These are phyloP conservation scores for Tephrocybe rancida DNA, from an alignment of 768 basidiomycete species.

Conservation along the genomic window DNA sequence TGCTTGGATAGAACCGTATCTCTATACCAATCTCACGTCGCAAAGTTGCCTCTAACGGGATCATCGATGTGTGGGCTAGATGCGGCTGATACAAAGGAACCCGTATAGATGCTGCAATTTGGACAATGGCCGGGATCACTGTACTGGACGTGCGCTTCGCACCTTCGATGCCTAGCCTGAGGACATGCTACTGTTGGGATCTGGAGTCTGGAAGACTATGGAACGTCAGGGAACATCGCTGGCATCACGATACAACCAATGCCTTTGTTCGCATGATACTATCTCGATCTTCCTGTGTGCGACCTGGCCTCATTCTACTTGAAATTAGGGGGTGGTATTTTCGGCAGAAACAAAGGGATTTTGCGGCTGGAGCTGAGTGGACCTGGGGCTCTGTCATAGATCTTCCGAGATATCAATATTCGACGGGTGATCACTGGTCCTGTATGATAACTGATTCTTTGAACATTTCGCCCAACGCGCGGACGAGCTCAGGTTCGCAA, in stretches of 20 bases:
- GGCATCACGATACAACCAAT: neutral
- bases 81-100: too few relatives aligned
- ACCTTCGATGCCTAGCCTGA: neutral
- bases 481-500: neutral
- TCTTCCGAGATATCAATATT: neutral
- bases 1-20: neutral
- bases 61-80: too few relatives aligned
- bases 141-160: neutral
- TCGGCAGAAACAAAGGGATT: neutral
- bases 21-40: too few relatives aligned
- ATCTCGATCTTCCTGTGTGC: neutral
- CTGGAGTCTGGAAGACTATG: neutral
- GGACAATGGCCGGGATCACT: neutral
- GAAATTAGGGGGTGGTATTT: too few relatives aligned
- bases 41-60: too few relatives aligned
- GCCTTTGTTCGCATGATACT: neutral
- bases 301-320: too few relatives aligned
- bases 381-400: neutral
- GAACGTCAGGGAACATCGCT: conserved; percentile 7
- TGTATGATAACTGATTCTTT: neutral
- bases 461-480: neutral
- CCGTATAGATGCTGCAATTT: too few relatives aligned
- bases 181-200: neutral
- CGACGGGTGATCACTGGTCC: neutral
- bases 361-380: neutral